Evolutionary conservation across 2,329 filamentous ascomycete species (phyloP), one percentile per base, ranked within the genome.

Genomic region (Fusarium veterinarium): DNA sequence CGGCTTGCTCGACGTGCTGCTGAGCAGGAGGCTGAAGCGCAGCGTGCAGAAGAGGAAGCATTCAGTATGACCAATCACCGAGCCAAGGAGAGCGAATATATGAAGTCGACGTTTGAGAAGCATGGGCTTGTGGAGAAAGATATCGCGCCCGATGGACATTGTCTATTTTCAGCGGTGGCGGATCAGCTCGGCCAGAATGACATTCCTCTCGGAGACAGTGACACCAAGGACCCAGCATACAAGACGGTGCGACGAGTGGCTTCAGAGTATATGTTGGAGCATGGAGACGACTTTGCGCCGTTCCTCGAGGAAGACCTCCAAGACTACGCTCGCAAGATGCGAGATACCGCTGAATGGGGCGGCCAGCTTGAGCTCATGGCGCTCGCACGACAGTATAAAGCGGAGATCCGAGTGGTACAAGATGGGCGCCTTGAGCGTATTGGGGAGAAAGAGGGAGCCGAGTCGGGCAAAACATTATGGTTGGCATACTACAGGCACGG

Each of bases 401-500:
- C 96, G 16, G 89, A 92, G 78, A 95, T 98, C 70, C 90, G 91
- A 78, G 92, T 99, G 17, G 84, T 99, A 70, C 95, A 98, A 77
- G 92, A 95, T 79, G 94, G 95, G 8, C 85, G 91, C 62, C 91
- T 93, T 64, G 94, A 97, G 80, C 91, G 89, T 74, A 93, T 98
- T 70, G 85, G 83, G 20, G 79, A 82, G 33, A 83, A 82, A 8
- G 82, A 84, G 57, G 85, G 83, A 28, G 80, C 81, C 59, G 85
- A 83, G 73, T 88, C 88, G 75, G 89, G 89, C 74, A 87, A 79
- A 76, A 78, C 76, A 41, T 41, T 97, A 56, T 98, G 96, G 95
- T 81, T 99, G 81, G 95, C 95, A 40, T 99, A 98, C 82, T 98
- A 98, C 82, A 89, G 93, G 77, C 95, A 98, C 84, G 94, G 93